phyloP scores from a whole-genome alignment of 225 moss, liverwort and hornwort genomes.

The Rhytidiadelphus loreus region DNA sequence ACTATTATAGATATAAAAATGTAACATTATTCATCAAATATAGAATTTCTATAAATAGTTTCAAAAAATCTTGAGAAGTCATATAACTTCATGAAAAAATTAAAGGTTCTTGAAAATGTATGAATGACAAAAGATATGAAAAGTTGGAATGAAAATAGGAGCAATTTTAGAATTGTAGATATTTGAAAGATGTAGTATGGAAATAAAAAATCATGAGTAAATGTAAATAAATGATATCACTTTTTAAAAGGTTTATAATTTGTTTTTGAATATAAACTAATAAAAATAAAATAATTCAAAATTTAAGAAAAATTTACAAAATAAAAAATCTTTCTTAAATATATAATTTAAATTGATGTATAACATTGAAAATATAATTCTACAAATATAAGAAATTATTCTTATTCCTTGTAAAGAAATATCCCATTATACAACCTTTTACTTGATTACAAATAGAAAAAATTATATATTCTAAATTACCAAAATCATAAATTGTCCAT shows the following conservation, averaged over 20 bases:
- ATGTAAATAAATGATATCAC: not conserved
- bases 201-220: too few relatives aligned
- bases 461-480: not conserved
- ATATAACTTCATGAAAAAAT: not conserved
- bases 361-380: not conserved
- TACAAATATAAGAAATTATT: not conserved
- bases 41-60: rapidly evolving
- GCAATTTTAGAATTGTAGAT: not conserved
- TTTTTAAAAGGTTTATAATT: not conserved
- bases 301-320: not conserved
- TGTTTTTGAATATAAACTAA: not conserved
- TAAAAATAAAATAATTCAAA: not conserved
- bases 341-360: too few relatives aligned
- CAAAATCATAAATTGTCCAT: not conserved
- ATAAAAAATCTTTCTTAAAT: rapidly evolving
- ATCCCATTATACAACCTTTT: not conserved
- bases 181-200: not conserved
- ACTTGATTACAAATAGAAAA: not conserved
- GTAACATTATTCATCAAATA: not conserved
- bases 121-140: not conserved
- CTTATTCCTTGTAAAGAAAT: not conserved
- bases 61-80: not conserved
- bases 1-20: not conserved
- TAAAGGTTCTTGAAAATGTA: not conserved
- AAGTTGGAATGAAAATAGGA: not conserved